phyloP scores from a whole-genome alignment of 208 protist species.

The Vickermania ingenoplastis region DNA sequence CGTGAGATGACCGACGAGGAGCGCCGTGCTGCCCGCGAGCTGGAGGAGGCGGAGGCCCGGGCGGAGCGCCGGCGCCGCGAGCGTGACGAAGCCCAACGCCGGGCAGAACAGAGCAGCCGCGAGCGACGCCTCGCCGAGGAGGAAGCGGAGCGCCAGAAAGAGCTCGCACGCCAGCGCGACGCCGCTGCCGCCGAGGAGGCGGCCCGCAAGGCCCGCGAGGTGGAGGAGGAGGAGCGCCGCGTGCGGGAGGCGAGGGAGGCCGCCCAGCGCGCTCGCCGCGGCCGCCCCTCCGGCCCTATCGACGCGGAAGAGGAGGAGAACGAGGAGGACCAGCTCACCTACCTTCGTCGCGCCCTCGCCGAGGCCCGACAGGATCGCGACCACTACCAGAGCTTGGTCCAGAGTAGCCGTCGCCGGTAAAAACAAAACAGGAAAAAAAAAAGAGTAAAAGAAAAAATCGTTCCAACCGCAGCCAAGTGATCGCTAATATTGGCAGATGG shows the following conservation, averaged over 20 bases:
- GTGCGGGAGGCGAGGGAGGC: neutral
- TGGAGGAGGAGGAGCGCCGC: conserved; percentile 5
- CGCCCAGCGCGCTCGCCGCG: conserved; percentile 4
- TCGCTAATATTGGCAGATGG: too few relatives aligned
- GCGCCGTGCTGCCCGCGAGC: neutral
- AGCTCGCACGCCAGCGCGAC: neutral
- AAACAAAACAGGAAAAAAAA: too few relatives aligned
- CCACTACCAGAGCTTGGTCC: conserved; percentile 27
- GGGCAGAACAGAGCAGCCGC: neutral
- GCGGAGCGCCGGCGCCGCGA: neutral
- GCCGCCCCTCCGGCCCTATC: conserved; percentile 14
- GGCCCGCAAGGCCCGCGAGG: neutral
- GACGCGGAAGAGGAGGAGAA: conserved; percentile 21
- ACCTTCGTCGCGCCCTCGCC: conserved; percentile 42
- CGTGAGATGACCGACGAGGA: neutral
- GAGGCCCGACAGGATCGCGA: conserved; percentile 40
- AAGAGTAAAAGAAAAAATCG: too few relatives aligned
- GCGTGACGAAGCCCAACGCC: neutral
- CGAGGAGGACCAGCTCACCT: conserved; percentile 33
- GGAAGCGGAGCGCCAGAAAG: neutral
- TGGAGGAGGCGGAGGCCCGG: neutral
- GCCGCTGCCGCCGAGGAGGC: neutral
- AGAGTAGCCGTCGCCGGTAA: conserved; percentile 10
- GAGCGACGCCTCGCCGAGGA: conserved; percentile 5
- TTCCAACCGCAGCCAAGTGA: too few relatives aligned